Conservation (phyloP, 495 filamentous ascomycete genomes). For the Darksidea phi region DNA sequence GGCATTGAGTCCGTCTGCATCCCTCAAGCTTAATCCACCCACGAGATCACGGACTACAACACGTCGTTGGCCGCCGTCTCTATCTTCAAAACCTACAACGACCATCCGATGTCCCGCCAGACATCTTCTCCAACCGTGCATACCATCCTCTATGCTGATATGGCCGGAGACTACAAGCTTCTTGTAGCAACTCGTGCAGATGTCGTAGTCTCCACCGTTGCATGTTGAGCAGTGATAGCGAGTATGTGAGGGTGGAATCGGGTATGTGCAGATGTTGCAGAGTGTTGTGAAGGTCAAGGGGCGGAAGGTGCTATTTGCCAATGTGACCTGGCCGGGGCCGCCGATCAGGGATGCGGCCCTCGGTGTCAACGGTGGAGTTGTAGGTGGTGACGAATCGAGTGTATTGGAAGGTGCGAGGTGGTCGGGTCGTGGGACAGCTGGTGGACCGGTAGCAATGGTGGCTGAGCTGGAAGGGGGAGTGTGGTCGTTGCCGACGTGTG, state of each 20-base stretch:
- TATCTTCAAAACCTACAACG: constrained; percentile 69
- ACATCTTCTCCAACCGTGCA: constrained; percentile 78
- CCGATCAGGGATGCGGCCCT: constrained; percentile 34
- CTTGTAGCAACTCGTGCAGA: constrained; percentile 75
- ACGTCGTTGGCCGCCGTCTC: constrained; percentile 56
- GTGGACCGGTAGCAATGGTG: constrained; percentile 31
- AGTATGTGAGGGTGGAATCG: constrained; percentile 64
- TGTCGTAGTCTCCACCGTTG: constrained; percentile 75
- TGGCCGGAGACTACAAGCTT: constrained; percentile 58
- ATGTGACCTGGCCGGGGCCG: constrained; percentile 45
- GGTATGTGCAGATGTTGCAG: constrained; percentile 71
- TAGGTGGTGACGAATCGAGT: constrained; percentile 6
- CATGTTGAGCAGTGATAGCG: constrained; percentile 75
- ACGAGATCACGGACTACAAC: constrained; percentile 65
- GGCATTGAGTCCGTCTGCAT: constrained; percentile 43
- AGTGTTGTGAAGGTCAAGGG: constrained; percentile 65
- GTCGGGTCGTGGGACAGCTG: constrained; percentile 9
- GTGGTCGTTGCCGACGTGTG: constrained; percentile 38
- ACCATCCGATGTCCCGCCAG: constrained; percentile 79
- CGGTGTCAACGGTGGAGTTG: constrained; percentile 31
- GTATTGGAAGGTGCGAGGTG: constrained; percentile 7
- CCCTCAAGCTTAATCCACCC: constrained; percentile 60
- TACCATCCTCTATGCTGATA: constrained; percentile 71
- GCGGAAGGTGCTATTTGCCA: constrained; percentile 44
- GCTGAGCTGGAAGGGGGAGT: constrained; percentile 30